Conservation (phyloP, 495 filamentous ascomycete species). For the Apiosordaria backusii region DNA sequence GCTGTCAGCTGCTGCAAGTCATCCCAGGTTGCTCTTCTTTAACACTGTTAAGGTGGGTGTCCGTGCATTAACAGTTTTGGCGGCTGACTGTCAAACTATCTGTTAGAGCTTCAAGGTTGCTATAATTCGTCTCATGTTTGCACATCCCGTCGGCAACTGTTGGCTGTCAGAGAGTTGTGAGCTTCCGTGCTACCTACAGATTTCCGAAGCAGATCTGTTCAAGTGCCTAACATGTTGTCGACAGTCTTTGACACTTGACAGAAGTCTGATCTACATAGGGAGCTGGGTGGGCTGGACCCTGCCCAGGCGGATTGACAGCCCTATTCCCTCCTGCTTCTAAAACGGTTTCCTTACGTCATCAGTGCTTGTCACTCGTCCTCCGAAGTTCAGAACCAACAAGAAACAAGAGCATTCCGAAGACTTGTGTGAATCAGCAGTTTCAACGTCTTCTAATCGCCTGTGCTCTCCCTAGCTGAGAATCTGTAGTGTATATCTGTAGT, state of each 20-base stretch:
- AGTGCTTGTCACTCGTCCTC: not conserved
- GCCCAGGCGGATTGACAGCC: not conserved
- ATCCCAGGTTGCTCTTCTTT: not conserved
- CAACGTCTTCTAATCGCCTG: not conserved
- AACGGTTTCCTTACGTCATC: conserved; percentile 1
- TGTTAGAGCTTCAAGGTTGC: not conserved
- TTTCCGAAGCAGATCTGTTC: not conserved
- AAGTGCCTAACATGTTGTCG: not conserved
- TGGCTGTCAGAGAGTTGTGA: not conserved
- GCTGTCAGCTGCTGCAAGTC: not conserved
- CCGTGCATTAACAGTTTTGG: not conserved
- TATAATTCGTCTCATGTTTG: not conserved
- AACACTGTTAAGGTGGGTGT: not conserved
- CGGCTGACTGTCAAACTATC: not conserved
- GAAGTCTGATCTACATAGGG: too few relatives aligned
- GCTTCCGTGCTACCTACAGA: not conserved
- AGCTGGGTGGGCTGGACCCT: not conserved
- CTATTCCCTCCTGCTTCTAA: conserved; percentile 1
- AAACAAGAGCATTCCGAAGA: not conserved
- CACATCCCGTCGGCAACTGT: not conserved
- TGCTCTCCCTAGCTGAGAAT: not conserved
- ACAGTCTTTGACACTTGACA: not conserved
- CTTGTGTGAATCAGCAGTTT: not conserved
- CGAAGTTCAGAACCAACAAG: not conserved
- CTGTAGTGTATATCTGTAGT: too few relatives aligned